phyloP scores from a whole-genome alignment of 2,329 filamentous ascomycete genomes.

The Trichoderma harzianum region DNA sequence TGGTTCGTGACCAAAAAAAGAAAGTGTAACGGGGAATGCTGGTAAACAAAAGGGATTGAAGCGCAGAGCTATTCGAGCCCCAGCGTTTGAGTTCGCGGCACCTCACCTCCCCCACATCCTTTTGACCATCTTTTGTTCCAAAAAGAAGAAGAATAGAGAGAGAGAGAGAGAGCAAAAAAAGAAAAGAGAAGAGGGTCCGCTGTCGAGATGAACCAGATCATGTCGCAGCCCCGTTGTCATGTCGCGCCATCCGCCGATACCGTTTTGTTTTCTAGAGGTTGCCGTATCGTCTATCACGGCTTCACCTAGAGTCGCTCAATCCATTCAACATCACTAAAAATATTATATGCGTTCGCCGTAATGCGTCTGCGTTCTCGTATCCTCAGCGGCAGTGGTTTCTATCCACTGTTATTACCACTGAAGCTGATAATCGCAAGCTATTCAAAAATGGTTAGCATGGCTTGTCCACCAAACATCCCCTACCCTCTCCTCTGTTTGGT shows the following conservation, averaged over 20 bases:
- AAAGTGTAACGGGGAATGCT: constrained; percentile 6
- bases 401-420: constrained; percentile 41
- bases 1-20: constrained; percentile 18
- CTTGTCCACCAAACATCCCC: too few relatives aligned
- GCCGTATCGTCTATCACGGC: not conserved
- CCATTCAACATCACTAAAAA: not conserved
- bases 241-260: not conserved
- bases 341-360: not conserved
- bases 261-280: not conserved
- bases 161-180: not conserved
- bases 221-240: not conserved
- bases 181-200: not conserved
- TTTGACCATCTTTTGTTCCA: not conserved
- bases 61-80: not conserved
- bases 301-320: not conserved
- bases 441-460: not conserved
- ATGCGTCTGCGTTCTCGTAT: not conserved
- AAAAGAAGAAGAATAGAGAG: not conserved
- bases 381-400: not conserved
- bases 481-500: not conserved
- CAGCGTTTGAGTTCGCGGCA: not conserved
- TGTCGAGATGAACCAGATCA: not conserved
- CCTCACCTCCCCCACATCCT: not conserved
- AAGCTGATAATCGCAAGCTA: constrained; percentile 53
- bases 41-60: constrained; percentile 17